phyloP scores from a whole-genome alignment of 345 rosid species.

The Pistacia atlantica region DNA sequence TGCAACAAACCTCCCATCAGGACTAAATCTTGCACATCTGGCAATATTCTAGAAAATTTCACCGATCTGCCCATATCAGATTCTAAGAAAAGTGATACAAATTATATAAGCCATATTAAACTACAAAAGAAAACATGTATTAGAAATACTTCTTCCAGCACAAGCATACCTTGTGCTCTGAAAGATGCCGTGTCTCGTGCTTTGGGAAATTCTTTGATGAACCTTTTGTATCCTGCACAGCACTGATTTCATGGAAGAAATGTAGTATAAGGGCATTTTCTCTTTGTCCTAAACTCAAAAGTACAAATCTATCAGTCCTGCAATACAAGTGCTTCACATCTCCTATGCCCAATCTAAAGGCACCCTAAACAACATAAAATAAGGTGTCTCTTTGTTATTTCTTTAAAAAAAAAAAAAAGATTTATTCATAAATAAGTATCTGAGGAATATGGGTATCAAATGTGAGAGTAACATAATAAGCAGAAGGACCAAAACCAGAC shows the following conservation, averaged over 20 bases:
- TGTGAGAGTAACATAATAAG: neutral
- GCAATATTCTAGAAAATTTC: slow-evolving; percentile 61
- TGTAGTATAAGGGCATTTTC: neutral
- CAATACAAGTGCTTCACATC: neutral
- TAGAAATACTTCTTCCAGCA: neutral
- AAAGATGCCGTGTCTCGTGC: slow-evolving; percentile 64
- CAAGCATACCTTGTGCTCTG: slow-evolving; percentile 73
- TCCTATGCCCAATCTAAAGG: neutral
- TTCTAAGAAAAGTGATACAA: neutral
- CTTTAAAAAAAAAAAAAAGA: neutral
- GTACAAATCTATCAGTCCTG: neutral
- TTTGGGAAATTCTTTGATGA: slow-evolving; percentile 61
- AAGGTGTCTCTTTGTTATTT: neutral
- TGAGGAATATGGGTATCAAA: no score
- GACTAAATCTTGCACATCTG: slow-evolving; percentile 88
- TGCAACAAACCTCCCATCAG: slow-evolving; percentile 82
- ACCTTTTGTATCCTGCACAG: slow-evolving; percentile 54
- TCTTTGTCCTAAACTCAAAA: neutral
- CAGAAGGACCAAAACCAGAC: neutral
- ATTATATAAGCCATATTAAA: neutral
- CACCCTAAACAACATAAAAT: neutral
- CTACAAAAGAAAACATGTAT: neutral
- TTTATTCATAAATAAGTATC: neutral
- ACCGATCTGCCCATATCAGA: slow-evolving; percentile 19
- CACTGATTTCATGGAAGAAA: slow-evolving; percentile 41